A percentile compares a stretch with the other conserved stretches of the same genome.
These are phyloP conservation scores for Apiospora pterosperma DNA, from an alignment of 2,329 filamentous ascomycete species.

Conservation along the genomic window DNA sequence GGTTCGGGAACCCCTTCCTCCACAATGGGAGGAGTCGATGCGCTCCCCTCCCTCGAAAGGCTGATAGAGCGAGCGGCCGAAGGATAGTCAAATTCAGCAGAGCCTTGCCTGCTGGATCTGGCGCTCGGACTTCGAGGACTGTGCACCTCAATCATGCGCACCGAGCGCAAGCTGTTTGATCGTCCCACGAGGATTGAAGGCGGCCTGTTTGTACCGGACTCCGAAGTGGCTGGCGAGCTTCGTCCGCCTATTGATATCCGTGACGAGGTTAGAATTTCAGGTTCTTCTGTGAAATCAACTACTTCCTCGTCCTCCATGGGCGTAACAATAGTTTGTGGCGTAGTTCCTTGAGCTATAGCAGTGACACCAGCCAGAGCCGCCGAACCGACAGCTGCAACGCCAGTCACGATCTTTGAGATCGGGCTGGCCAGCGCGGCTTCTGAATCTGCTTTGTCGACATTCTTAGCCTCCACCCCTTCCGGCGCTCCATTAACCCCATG, in stretches of 20 bases:
- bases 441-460: conserved; percentile 3
- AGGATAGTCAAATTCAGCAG: conserved; percentile 42
- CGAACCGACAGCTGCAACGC: conserved; percentile 11
- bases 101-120: conserved; percentile 43
- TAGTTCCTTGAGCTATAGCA: conserved; percentile 9
- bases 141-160: conserved; percentile 55
- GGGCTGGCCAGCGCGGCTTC: background rate
- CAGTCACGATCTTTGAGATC: conserved; percentile 12
- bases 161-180: conserved; percentile 50
- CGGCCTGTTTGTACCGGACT: conserved; percentile 33
- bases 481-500: background rate
- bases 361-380: conserved; percentile 10
- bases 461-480: background rate
- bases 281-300: conserved; percentile 55
- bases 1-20: conserved; percentile 32
- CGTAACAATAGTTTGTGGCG: conserved; percentile 6
- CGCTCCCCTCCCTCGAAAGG: conserved; percentile 36
- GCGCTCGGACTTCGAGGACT: conserved; percentile 47
- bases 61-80: conserved; percentile 32
- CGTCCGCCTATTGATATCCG: conserved; percentile 52
- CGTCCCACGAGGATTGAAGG: conserved; percentile 37
- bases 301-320: conserved; percentile 36
- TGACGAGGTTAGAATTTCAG: conserved; percentile 54
- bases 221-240: conserved; percentile 46
- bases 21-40: conserved; percentile 36